Percentiles rank a stretch among this genome's conserved stretches.
These are phyloP conservation scores for Colletotrichum godetiae DNA, from an alignment of 2,329 filamentous ascomycete genomes.

Conservation along the genomic window DNA sequence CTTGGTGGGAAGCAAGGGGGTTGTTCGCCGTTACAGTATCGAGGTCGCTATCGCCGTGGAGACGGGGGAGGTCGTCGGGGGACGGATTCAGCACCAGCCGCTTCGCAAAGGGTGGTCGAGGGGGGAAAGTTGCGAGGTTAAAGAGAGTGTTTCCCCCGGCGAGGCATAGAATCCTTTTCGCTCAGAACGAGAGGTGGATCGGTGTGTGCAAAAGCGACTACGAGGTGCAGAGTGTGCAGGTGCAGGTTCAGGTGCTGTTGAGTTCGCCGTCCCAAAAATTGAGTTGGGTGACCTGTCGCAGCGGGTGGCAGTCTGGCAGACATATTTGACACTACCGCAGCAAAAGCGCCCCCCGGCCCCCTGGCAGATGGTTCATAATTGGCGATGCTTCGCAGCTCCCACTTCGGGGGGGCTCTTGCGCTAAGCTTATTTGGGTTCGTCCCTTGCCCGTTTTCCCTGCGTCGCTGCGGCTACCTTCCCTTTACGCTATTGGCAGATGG, in stretches of 20 bases:
- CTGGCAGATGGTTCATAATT: conserved; percentile 12
- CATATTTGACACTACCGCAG: conserved; percentile 31
- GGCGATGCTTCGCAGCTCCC: conserved; percentile 30
- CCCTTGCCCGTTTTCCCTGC: conserved; percentile 19
- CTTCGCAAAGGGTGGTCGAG: not conserved
- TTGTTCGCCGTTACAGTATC: conserved; percentile 8
- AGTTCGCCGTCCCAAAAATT: conserved; percentile 33
- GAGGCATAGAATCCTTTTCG: conserved; percentile 4
- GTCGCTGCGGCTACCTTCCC: conserved; percentile 1
- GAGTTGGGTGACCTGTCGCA: conserved; percentile 34
- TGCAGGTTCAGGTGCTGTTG: not conserved
- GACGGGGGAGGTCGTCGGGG: conserved; percentile 4
- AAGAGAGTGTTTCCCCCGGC: not conserved
- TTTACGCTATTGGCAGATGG: conserved; percentile 12
- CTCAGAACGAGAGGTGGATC: not conserved
- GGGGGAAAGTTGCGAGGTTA: not conserved
- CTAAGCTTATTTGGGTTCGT: conserved; percentile 30
- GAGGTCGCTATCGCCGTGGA: conserved; percentile 29
- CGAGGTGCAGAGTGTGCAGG: not conserved
- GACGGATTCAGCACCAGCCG: not conserved
- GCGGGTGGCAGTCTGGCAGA: conserved; percentile 29
- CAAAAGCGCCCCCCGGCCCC: conserved; percentile 14
- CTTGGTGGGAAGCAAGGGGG: conserved; percentile 26
- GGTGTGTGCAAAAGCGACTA: not conserved
- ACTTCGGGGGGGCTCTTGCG: conserved; percentile 20